Conservation (phyloP, 1,284 basidiomycete genomes). For the Ceratobasidium theobromae region DNA sequence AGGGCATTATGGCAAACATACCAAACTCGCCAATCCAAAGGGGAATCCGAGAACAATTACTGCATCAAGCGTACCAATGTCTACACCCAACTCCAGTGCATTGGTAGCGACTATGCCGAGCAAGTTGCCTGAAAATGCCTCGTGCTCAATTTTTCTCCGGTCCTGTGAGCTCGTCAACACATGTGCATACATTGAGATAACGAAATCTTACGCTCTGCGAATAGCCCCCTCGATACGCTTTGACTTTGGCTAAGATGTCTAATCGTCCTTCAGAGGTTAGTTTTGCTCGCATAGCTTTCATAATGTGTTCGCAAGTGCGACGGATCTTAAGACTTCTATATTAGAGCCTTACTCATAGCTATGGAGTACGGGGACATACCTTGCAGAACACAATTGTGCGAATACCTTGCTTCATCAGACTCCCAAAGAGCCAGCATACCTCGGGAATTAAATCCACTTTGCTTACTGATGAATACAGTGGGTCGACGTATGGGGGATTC, state of each 20-base stretch:
- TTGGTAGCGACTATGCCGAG: conserved; percentile 90
- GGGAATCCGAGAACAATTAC: conserved; percentile 91
- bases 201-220: conserved; percentile 50
- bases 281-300: conserved; percentile 75
- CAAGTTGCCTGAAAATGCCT: conserved; percentile 81
- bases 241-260: conserved; percentile 77
- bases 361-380: conserved; percentile 47
- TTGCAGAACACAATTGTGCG: conserved; percentile 88
- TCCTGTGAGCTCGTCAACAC: conserved; percentile 52
- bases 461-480: conserved; percentile 58
- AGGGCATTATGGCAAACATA: conserved; percentile 44
- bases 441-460: conserved; percentile 67
- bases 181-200: background rate
- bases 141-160: conserved; percentile 78
- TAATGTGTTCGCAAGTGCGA: conserved; percentile 81
- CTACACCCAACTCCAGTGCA: conserved; percentile 87
- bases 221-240: conserved; percentile 84
- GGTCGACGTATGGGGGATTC: conserved; percentile 70
- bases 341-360: background rate
- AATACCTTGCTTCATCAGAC: conserved; percentile 78
- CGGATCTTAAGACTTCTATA: conserved; percentile 56
- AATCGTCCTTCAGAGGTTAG: conserved; percentile 72
- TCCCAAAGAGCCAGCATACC: conserved; percentile 74
- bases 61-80: conserved; percentile 85
- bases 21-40: conserved; percentile 71